phyloP scores from a whole-genome alignment of 257 asterid species.

The Fraxinus cuspidata region DNA sequence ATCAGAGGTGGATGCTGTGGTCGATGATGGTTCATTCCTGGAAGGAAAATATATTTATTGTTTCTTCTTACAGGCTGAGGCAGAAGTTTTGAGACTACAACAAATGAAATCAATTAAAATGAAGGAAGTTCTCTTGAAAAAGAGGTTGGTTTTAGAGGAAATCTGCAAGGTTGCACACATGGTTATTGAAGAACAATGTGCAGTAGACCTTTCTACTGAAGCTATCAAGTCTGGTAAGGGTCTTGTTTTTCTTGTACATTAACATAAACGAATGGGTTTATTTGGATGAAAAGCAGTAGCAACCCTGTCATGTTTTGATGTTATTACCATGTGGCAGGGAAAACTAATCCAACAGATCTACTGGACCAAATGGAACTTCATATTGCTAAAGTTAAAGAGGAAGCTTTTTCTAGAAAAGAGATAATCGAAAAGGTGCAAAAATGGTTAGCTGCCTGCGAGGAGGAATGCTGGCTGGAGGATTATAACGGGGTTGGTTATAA shows the following conservation, averaged over 20 bases:
- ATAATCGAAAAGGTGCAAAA: slow-evolving; percentile 85
- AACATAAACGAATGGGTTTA: background rate
- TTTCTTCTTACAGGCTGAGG: slow-evolving; percentile 63
- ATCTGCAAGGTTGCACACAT: slow-evolving; percentile 71
- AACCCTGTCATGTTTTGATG: slow-evolving; percentile 2
- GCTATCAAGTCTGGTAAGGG: slow-evolving; percentile 71
- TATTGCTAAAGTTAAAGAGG: slow-evolving; percentile 72
- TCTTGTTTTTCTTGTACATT: slow-evolving; percentile 1
- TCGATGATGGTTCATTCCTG: background rate
- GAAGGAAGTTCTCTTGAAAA: slow-evolving; percentile 77
- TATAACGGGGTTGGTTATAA: slow-evolving; percentile 72
- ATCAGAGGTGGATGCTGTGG: background rate
- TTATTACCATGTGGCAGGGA: slow-evolving; percentile 49
- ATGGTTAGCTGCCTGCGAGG: slow-evolving; percentile 89
- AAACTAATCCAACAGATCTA: slow-evolving; percentile 56
- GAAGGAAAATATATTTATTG: slow-evolving; percentile 15
- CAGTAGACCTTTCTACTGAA: slow-evolving; percentile 48
- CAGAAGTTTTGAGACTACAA: slow-evolving; percentile 70
- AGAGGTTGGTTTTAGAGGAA: slow-evolving; percentile 64
- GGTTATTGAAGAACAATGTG: slow-evolving; percentile 54
- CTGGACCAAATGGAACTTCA: slow-evolving; percentile 70
- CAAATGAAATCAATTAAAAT: slow-evolving; percentile 71
- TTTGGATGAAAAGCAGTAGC: background rate
- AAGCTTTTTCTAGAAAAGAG: slow-evolving; percentile 77
- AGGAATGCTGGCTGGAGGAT: slow-evolving; percentile 97